A percentile compares a stretch with the other conserved stretches of the same genome.
These are phyloP conservation scores for Fraxinus sp. DNA, from an alignment of 305 asterid species.

Conservation along the genomic window DNA sequence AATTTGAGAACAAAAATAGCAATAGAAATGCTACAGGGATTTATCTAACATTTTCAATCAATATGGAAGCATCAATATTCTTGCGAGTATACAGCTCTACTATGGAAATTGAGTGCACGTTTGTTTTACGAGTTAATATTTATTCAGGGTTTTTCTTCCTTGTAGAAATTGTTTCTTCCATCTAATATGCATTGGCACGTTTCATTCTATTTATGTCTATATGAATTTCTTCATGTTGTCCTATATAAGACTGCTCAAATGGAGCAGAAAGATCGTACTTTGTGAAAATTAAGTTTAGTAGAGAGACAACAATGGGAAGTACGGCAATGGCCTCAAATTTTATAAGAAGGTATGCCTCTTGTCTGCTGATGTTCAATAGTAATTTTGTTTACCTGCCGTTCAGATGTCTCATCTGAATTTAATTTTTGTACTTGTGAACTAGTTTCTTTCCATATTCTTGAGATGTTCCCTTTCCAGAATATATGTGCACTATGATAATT, in stretches of 20 bases:
- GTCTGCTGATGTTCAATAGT: neutral
- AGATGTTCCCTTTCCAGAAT: neutral
- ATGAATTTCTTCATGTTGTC: neutral
- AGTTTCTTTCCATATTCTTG: neutral
- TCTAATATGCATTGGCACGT: neutral
- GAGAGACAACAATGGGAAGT: neutral
- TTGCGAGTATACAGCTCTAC: neutral
- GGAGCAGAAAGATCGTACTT: neutral
- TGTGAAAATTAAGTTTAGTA: neutral
- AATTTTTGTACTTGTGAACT: neutral
- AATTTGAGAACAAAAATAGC: neutral
- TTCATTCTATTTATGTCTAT: neutral
- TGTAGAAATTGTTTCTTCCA: neutral
- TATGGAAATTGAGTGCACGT: neutral
- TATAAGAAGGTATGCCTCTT: neutral
- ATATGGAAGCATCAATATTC: neutral
- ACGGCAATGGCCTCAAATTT: neutral
- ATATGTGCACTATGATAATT: neutral
- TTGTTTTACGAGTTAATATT: neutral
- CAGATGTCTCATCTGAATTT: neutral
- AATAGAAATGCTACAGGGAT: neutral
- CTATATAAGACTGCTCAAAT: neutral
- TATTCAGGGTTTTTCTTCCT: neutral
- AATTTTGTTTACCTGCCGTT: neutral
- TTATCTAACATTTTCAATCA: neutral